Evolutionary conservation across 306 rosid species (phyloP).

Genomic region (Corylus avellana): DNA sequence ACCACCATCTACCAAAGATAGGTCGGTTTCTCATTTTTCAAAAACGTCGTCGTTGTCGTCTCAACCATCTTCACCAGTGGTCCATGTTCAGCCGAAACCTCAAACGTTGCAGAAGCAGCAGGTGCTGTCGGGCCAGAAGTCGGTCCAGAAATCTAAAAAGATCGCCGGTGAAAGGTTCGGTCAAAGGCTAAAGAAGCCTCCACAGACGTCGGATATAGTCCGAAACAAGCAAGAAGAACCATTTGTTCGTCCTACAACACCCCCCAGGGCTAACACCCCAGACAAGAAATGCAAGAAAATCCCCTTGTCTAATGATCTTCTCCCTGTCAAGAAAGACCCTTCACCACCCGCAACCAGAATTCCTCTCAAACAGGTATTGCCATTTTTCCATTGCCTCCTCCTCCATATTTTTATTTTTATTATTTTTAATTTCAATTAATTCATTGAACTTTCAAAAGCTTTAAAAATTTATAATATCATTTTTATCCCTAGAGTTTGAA

Average conservation of each 20-base stretch:
- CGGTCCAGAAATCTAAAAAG: conserved; percentile 32
- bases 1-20: conserved; percentile 35
- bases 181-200: conserved; percentile 49
- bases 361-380: conserved; percentile 42
- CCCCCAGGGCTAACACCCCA: conserved; percentile 36
- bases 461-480: too few species aligned
- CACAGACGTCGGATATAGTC: conserved; percentile 45
- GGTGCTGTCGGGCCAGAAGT: conserved; percentile 17
- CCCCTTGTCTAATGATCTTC: conserved; percentile 52
- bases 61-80: background rate
- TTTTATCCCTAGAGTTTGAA: too few species aligned
- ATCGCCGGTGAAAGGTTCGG: conserved; percentile 42
- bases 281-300: conserved; percentile 56
- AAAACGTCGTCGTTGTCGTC: conserved; percentile 12
- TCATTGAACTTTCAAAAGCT: too few species aligned
- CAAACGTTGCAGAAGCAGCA: conserved; percentile 27
- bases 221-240: conserved; percentile 67
- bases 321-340: conserved; percentile 44
- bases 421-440: too few species aligned
- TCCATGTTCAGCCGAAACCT: conserved; percentile 31
- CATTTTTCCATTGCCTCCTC: background rate
- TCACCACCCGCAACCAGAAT: conserved; percentile 37
- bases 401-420: too few species aligned
- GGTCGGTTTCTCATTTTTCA: conserved; percentile 29
- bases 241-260: conserved; percentile 56